phyloP scores from a whole-genome alignment of 441 rosid genomes.

The Brassica hybrid region DNA sequence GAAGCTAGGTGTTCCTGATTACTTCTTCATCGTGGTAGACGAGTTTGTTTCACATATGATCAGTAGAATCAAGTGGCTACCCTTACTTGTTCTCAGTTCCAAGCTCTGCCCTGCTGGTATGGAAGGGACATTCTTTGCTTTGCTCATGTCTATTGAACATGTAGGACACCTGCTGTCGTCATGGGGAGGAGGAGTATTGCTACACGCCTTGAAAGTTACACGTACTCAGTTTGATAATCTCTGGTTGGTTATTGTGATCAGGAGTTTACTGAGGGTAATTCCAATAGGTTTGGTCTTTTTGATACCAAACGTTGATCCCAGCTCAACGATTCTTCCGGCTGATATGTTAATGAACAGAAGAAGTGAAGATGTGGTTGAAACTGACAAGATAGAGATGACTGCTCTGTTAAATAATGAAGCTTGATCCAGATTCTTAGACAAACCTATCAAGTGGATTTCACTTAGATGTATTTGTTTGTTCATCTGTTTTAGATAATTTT shows the following conservation, averaged over 20 bases:
- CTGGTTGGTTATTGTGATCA: constrained; percentile 67
- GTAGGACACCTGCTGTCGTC: constrained; percentile 69
- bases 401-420: constrained; percentile 41
- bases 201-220: constrained; percentile 59
- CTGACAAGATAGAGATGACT: constrained; percentile 53
- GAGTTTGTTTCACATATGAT: constrained; percentile 60
- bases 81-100: constrained; percentile 74
- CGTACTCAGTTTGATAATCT: constrained; percentile 65
- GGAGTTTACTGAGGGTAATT: constrained; percentile 52
- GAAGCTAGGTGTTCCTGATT: constrained; percentile 69
- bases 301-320: constrained; percentile 57
- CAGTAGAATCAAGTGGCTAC: constrained; percentile 75
- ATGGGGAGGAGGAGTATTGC: constrained; percentile 72
- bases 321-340: constrained; percentile 51
- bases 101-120: constrained; percentile 80
- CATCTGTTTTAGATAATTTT: constrained; percentile 22
- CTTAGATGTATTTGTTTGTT: constrained; percentile 4
- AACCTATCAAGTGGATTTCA: constrained; percentile 4
- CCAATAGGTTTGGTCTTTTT: constrained; percentile 55
- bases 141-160: constrained; percentile 78
- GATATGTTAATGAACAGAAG: constrained; percentile 49
- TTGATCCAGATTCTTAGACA: constrained; percentile 23
- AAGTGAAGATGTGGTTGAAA: constrained; percentile 37
- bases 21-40: constrained; percentile 66
- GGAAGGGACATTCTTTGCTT: constrained; percentile 80